phyloP scores from a whole-genome alignment of 805 yeast genomes.

The Kluyveromyces siamensis region DNA sequence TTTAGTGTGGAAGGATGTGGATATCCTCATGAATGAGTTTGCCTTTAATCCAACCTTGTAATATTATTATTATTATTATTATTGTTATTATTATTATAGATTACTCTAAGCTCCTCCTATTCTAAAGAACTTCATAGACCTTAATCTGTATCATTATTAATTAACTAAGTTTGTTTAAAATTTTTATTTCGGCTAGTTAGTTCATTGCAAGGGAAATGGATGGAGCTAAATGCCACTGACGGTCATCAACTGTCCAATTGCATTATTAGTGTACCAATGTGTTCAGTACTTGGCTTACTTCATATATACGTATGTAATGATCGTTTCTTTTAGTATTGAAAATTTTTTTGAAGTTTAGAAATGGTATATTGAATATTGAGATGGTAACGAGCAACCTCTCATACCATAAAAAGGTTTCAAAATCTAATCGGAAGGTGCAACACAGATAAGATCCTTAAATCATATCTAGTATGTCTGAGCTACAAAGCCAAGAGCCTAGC shows the following conservation, averaged over 20 bases:
- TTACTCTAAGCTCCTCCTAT: neutral
- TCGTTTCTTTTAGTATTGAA: neutral
- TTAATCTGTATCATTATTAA: no score
- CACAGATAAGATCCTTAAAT: neutral
- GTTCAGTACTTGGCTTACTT: no score
- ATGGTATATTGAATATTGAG: neutral
- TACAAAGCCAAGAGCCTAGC: conserved; percentile 79
- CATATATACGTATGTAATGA: neutral
- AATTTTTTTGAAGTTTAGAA: neutral
- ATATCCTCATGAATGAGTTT: conserved; percentile 82
- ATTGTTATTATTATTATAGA: neutral
- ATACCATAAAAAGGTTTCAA: no score
- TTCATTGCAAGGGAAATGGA: no score
- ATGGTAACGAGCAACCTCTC: neutral
- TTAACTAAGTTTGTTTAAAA: no score
- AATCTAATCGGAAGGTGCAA: neutral
- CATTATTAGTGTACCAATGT: no score
- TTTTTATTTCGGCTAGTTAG: no score
- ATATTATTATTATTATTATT: conserved; percentile 1
- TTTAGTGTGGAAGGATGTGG: conserved; percentile 64
- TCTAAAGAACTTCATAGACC: no score
- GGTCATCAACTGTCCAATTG: no score
- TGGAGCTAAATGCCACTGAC: no score
- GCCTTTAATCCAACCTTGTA: conserved; percentile 62
- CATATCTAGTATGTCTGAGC: conserved; percentile 48